Base-by-base conservation (phyloP, 176 grass and related monocot species). In the Themeda triandra region DNA sequence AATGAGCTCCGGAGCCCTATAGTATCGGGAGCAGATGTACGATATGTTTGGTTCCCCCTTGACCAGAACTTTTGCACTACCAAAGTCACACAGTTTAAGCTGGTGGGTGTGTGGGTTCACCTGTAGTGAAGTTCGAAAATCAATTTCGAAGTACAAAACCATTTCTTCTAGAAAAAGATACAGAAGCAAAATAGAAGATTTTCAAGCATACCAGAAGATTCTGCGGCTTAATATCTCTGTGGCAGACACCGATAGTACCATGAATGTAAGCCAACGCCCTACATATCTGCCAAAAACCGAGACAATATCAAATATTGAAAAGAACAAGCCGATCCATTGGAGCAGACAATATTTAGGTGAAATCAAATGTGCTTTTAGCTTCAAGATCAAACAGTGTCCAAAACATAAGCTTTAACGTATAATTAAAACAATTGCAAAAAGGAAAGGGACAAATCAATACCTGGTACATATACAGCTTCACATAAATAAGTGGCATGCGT, bases 31-130 rank as follows among this genome's bases (percentile, higher is more conserved):
- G 24, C 92, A 94, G 81, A 94, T 94, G 80, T 94, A 94, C 0
- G 92, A 92, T 90, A 94, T 94, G 83, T 94, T 94, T 39, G 92
- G 92, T 56, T 94, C 92, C 75, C 90, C 92, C 80, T 94, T 92
- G 44, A 94, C 89, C 70, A 94, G 62, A 82, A 94, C 92, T 92
- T 94, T 94, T 54, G 92, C 92, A 86, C 92, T 94, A 3, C 92
- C 92, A 58, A 94, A 94, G 58, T 94, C 92, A 15, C 92, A 94
- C 42, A 94, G 48, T 86, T 94, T 94, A 14, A 94, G 89, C 59
- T 94, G 92, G 78, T 94, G 92, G 17, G 87, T 92, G 53, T 94
- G 92, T 32, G 92, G 92, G 77, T 94, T 94, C 39, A 94, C 92
- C 92, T 94, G 60, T 27, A 75, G 13, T 60, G 5, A 70, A 76